phyloP scores from a whole-genome alignment of 768 basidiomycete genomes.

The Russula sp. region DNA sequence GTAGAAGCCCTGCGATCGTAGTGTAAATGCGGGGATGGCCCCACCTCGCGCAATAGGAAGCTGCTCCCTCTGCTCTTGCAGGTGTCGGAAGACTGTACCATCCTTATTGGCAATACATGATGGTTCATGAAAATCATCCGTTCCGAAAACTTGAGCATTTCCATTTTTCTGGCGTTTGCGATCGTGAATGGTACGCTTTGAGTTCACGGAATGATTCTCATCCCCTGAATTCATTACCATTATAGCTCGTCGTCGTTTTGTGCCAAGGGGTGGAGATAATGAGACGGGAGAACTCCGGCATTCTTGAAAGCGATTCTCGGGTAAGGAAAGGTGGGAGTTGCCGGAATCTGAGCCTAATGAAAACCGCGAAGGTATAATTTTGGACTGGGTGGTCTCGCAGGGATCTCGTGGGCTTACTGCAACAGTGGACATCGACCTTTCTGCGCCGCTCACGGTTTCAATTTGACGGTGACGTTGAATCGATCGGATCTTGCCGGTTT shows the following conservation, averaged over 20 bases:
- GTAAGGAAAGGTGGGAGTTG: neutral
- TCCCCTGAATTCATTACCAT: slow-evolving; percentile 9
- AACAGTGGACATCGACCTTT: slow-evolving; percentile 9
- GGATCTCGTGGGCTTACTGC: neutral
- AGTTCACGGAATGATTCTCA: neutral
- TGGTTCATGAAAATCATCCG: neutral
- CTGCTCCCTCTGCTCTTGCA: slow-evolving; percentile 61
- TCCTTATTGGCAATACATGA: slow-evolving; percentile 22
- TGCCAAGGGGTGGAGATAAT: neutral
- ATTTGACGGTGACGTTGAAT: neutral
- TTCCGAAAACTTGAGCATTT: neutral
- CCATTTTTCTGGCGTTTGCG: slow-evolving; percentile 19
- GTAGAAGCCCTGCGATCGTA: neutral
- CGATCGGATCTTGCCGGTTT: too few relatives aligned
- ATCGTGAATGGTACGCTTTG: slow-evolving; percentile 3
- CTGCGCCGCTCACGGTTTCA: neutral
- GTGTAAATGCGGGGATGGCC: slow-evolving; percentile 15
- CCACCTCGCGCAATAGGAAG: slow-evolving; percentile 78
- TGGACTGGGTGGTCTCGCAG: neutral
- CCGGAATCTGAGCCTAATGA: neutral
- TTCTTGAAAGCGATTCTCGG: neutral
- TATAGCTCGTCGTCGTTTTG: slow-evolving; percentile 13
- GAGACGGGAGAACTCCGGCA: neutral
- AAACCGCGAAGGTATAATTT: neutral
- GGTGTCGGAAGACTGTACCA: slow-evolving; percentile 19